Conservation (phyloP, 164 flowering plant species). For the Tetrastigma voinierianum region DNA sequence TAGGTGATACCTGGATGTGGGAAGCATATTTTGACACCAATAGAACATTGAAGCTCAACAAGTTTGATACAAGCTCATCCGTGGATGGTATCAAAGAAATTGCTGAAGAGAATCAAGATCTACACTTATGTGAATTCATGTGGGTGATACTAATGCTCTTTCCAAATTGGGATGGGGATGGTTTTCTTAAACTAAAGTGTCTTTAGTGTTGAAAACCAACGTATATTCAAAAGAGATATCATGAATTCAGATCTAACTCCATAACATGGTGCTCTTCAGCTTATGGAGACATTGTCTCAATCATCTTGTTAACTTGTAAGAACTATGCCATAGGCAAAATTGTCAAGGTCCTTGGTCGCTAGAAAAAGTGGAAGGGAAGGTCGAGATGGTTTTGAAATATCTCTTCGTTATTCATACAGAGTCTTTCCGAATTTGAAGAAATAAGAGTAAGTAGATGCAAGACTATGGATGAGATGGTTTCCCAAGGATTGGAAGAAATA, state of each 20-base stretch:
- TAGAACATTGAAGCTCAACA: background rate
- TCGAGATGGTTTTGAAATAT: conserved; percentile 2
- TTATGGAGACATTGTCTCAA: conserved; percentile 14
- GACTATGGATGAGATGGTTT: too few relatives aligned
- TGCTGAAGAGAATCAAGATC: conserved; percentile 7
- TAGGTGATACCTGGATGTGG: background rate
- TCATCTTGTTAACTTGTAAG: too few relatives aligned
- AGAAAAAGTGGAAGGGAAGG: background rate
- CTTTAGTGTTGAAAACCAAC: background rate
- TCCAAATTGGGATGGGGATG: background rate
- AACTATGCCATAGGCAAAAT: background rate
- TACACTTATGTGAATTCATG: too few relatives aligned
- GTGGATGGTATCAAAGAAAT: background rate
- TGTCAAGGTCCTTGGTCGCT: background rate
- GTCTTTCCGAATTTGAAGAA: too few relatives aligned
- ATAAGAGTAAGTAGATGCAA: too few relatives aligned
- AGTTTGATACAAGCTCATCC: background rate
- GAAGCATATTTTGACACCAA: background rate
- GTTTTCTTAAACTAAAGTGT: conserved; percentile 6
- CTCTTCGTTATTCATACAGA: background rate
- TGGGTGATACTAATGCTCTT: too few relatives aligned
- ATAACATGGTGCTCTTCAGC: background rate
- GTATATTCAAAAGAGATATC: background rate
- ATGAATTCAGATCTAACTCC: background rate
- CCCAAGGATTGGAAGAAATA: too few relatives aligned